Conservation (phyloP, 2,329 filamentous ascomycete species). For the Fusarium brachygibbosum region DNA sequence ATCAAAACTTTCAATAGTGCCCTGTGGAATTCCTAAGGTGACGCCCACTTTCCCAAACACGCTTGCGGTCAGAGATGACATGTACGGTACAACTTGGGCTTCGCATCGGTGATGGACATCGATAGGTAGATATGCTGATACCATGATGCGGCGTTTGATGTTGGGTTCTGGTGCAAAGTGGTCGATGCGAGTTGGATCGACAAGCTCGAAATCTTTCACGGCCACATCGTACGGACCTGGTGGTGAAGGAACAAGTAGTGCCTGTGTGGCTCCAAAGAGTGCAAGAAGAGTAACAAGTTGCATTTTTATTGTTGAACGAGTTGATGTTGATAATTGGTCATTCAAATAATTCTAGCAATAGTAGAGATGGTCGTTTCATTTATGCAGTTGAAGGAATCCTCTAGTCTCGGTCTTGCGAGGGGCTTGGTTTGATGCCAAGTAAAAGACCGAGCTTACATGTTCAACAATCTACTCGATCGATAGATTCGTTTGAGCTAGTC, state of each 20-base stretch:
- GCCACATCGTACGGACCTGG: conserved; percentile 12
- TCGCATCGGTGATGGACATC: conserved; percentile 8
- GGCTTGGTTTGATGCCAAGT: neutral
- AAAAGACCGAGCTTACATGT: neutral
- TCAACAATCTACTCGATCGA: too few species aligned
- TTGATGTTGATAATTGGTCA: rapidly evolving
- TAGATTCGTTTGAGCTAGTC: too few species aligned
- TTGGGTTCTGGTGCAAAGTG: conserved; percentile 14
- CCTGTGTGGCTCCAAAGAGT: neutral
- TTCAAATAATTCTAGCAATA: neutral
- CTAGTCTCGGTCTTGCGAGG: neutral
- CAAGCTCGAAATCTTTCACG: conserved; percentile 13
- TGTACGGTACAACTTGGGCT: neutral
- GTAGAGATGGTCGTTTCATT: rapidly evolving
- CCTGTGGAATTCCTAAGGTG: neutral
- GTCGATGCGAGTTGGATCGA: conserved; percentile 21
- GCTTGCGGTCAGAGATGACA: neutral
- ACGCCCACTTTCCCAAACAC: neutral
- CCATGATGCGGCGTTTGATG: conserved; percentile 23
- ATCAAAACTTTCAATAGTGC: neutral
- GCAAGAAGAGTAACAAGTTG: neutral
- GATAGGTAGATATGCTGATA: conserved; percentile 29
- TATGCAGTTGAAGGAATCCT: neutral
- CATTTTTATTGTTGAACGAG: neutral
- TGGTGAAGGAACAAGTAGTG: conserved; percentile 16